Evolutionary conservation across 2,329 filamentous ascomycete species (phyloP), one percentile per base, ranked within the genome.

Genomic region (Passalora sequoiae): DNA sequence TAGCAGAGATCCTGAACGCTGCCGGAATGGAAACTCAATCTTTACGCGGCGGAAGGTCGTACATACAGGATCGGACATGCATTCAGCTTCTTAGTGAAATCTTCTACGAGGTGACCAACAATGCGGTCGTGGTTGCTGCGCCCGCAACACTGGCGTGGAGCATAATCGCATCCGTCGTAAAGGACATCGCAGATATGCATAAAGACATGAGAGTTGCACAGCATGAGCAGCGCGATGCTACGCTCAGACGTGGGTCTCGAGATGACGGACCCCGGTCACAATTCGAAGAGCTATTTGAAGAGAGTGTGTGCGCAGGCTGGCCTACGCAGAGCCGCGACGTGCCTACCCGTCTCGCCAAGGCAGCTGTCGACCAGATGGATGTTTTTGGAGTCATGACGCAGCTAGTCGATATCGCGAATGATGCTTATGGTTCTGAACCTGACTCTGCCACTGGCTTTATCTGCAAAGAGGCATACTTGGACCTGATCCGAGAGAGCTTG

Each of bases 81-180:
- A 72, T 94, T n/a, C 75, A 78, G 37, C 76, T 81, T 41, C 76
- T 95, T 10, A 87, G 91, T 54, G 76, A 77, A 40, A 76, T 83
- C n/a, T 73, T 95, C 24, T 66, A 83, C 17, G 69, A 72, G 43
- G 78, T 81, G 6, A 75, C 79, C 9, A 72, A 72, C 20, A 60
- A 67, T 15, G 75, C 75, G 12, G 71, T 78, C n/a, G 69, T 73
- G 27, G 78, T 78, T 25, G 84, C 85, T 15, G 80, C 78, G 43
- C 86, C 87, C 1, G 80, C 86, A 13, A 76, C 87, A 15, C 85
- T 94, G 53, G 79, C 85, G 3, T 97, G 89, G 89, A 80, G 83
- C 3, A 71, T 91, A 36, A 77, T 95, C 19, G 71, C 89, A 7
- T 78, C 84, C 57, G 74, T 77, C 19, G 79, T 92, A 68, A 78